phyloP scores from a whole-genome alignment of 2,329 filamentous ascomycete genomes.

The Rutstroemia sydowiana region DNA sequence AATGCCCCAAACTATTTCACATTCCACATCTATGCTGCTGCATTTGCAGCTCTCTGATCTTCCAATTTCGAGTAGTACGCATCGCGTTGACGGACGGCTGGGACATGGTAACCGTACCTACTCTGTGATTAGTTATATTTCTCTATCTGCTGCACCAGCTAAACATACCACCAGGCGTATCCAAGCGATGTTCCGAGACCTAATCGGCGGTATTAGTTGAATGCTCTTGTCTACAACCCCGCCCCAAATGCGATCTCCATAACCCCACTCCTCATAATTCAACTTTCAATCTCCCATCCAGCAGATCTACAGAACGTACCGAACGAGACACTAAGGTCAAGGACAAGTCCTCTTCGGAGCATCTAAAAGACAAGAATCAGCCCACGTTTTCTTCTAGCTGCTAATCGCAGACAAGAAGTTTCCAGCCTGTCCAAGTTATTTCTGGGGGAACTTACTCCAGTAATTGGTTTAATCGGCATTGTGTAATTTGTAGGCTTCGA shows the following conservation, averaged over 20 bases:
- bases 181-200: slow-evolving; percentile 47
- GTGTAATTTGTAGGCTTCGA: slow-evolving; percentile 20
- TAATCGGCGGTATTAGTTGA: slow-evolving; percentile 22
- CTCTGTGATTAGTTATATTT: background rate
- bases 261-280: background rate
- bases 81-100: slow-evolving; percentile 34
- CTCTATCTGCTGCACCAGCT: background rate
- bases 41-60: slow-evolving; percentile 31
- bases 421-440: background rate
- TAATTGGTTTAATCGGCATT: slow-evolving; percentile 33
- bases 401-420: slow-evolving; percentile 4
- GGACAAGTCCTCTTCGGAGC: slow-evolving; percentile 50
- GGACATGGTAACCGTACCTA: slow-evolving; percentile 37
- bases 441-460: slow-evolving; percentile 27
- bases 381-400: slow-evolving; percentile 15
- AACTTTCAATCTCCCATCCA: background rate
- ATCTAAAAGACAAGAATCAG: slow-evolving; percentile 37
- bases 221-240: slow-evolving; percentile 2
- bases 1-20: slow-evolving; percentile 5
- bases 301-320: slow-evolving; percentile 34
- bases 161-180: slow-evolving; percentile 48
- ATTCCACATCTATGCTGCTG: slow-evolving; percentile 18
- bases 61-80: slow-evolving; percentile 36
- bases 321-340: slow-evolving; percentile 49
- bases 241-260: background rate